A percentile compares a stretch with the other conserved stretches of the same genome.
Evolutionary conservation across 768 basidiomycete genomes (phyloP).

Genomic region (Termitomyces sp.): DNA sequence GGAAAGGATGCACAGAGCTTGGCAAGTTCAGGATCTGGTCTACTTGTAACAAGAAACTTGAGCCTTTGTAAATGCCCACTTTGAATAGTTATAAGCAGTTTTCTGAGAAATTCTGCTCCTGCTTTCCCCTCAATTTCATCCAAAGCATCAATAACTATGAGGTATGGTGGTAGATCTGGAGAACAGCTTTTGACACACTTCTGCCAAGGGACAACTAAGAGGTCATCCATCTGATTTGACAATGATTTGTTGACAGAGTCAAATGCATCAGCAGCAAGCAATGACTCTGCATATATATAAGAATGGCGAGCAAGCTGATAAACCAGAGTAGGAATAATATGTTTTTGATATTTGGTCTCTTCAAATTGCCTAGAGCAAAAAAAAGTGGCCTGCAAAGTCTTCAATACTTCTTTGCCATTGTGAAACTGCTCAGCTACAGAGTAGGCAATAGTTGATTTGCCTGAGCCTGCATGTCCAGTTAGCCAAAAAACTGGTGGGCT

Average conservation of each 20-base stretch:
- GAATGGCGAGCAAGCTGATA: too few species aligned
- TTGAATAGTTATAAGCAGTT: not conserved
- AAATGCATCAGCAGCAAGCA: too few species aligned
- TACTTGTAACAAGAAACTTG: constrained; percentile 16
- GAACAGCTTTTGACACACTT: not conserved
- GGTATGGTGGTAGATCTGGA: constrained; percentile 2
- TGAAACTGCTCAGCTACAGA: constrained; percentile 13
- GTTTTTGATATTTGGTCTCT: too few species aligned
- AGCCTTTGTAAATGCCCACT: not conserved
- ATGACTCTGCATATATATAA: too few species aligned
- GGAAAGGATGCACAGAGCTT: constrained; percentile 16
- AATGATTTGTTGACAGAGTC: not conserved
- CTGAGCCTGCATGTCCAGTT: too few species aligned
- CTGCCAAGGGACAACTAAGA: constrained; percentile 1
- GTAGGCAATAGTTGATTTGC: not conserved
- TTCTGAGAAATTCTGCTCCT: constrained; percentile 12
- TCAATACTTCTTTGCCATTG: constrained; percentile 14
- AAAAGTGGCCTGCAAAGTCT: constrained; percentile 16
- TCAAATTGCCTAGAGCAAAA: too few species aligned
- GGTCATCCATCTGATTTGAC: constrained; percentile 15
- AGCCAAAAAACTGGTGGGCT: too few species aligned
- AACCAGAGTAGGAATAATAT: too few species aligned
- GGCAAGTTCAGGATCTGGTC: constrained; percentile 14
- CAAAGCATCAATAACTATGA: constrained; percentile 12
- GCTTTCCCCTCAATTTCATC: constrained; percentile 10